phyloP scores from a whole-genome alignment of 2,329 filamentous ascomycete species.

The Didymella lethalis region DNA sequence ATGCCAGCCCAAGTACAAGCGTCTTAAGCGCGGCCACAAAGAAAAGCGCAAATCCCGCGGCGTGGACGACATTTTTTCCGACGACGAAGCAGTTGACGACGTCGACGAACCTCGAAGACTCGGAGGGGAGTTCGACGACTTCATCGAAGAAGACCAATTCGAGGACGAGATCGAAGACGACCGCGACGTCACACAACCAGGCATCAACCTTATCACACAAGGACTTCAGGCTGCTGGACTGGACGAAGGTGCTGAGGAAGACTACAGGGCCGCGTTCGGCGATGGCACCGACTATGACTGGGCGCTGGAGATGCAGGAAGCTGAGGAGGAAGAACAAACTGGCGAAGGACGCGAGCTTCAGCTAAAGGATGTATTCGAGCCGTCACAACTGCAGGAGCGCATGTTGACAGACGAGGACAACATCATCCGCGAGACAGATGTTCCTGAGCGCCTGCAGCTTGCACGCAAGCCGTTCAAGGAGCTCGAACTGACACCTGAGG shows the following conservation, averaged over 20 bases:
- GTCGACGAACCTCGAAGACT: constrained; percentile 53
- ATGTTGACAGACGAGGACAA: constrained; percentile 97
- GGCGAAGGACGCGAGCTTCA: constrained; percentile 85
- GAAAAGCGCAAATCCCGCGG: constrained; percentile 72
- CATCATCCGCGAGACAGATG: constrained; percentile 83
- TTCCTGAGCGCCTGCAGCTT: constrained; percentile 93
- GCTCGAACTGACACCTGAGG: constrained; percentile 79
- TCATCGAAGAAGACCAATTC: constrained; percentile 93
- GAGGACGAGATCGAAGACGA: constrained; percentile 83
- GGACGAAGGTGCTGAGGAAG: constrained; percentile 90
- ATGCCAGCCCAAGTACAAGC: constrained; percentile 90
- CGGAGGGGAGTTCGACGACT: constrained; percentile 65
- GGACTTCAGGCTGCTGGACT: constrained; percentile 83
- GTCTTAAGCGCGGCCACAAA: constrained; percentile 89
- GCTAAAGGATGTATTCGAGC: constrained; percentile 97
- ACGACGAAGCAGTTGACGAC: constrained; percentile 80
- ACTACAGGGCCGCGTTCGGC: constrained; percentile 95
- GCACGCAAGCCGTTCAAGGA: constrained; percentile 88
- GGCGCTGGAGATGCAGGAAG: constrained; percentile 87
- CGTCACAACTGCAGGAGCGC: constrained; percentile 90
- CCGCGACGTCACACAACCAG: constrained; percentile 83
- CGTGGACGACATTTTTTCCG: constrained; percentile 92
- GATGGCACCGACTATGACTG: constrained; percentile 96
- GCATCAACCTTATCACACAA: constrained; percentile 71
- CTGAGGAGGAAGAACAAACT: constrained; percentile 78